Conservation (phyloP, 2,329 filamentous ascomycete species). For the Elsinoe arachidis region DNA sequence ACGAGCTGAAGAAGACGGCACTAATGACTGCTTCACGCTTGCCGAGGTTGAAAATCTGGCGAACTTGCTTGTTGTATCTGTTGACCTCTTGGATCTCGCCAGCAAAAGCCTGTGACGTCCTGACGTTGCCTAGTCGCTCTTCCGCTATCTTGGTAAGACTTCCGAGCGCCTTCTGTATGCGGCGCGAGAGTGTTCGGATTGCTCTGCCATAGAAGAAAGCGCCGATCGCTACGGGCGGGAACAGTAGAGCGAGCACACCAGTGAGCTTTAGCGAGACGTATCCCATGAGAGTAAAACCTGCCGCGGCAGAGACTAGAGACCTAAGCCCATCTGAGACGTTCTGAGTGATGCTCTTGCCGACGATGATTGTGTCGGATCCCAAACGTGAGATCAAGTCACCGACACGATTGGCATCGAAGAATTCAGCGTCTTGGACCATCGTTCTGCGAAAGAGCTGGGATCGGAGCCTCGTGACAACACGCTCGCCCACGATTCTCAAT, state of each 20-base stretch:
- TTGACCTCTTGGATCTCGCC: conserved; percentile 84
- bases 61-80: conserved; percentile 86
- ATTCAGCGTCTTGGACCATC: conserved; percentile 95
- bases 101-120: conserved; percentile 92
- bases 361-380: conserved; percentile 92
- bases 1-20: conserved; percentile 79
- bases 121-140: conserved; percentile 92
- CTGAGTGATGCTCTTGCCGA: conserved; percentile 96
- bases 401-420: conserved; percentile 95
- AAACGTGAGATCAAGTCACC: conserved; percentile 93
- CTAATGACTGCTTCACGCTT: conserved; percentile 79
- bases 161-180: conserved; percentile 89
- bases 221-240: conserved; percentile 81
- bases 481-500: conserved; percentile 85
- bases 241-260: conserved; percentile 74
- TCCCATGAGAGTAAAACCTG: conserved; percentile 89
- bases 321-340: conserved; percentile 95
- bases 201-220: conserved; percentile 87
- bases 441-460: conserved; percentile 86
- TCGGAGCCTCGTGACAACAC: conserved; percentile 81
- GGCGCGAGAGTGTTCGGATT: conserved; percentile 80
- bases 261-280: conserved; percentile 89
- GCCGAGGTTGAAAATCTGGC: conserved; percentile 83
- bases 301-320: conserved; percentile 78
- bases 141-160: conserved; percentile 94